Evolutionary conservation across 768 basidiomycete genomes (phyloP), one percentile per base, ranked within the genome.

Genomic region (Sporobolomyces phaffii): DNA sequence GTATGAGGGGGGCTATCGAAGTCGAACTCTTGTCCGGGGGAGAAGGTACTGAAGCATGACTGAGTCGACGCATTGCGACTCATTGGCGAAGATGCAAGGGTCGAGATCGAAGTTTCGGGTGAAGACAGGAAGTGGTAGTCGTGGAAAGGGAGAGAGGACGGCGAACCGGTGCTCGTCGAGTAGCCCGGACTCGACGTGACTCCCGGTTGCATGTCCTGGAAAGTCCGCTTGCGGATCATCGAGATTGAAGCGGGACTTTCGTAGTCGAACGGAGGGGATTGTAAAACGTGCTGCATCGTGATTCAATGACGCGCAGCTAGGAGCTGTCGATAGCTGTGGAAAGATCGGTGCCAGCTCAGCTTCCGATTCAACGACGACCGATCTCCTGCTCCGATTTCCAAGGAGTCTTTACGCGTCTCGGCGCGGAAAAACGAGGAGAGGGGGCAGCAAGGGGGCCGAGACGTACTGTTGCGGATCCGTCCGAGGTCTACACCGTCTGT

Each of bases 61-160:
- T 66, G 61, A 1, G 62, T 60, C 20, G 70, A 71, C 1, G 36
- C 47, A 48, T 62, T 64, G 0, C 60, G 64, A 8, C 50, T 51
- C 70, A 71, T 71, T 10, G 70, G 70, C 2, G 70, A 64, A 7
- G 70, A 67, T 34, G 59, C 59, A 52, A 60, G 7, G 36, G 61
- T 66, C 43, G 65, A 51, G 50, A 61, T 48, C 18, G 60, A 61
- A n/a, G 41, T 45, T 3, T 58, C 31, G 6, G 66, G 66, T 1
- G 66, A 62, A 5, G 66, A 68, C 11, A 63, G 66, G 33, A 44
- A 61, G 24, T 41, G 18, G 53, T 40, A 17, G 24, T 31, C 14
- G 11, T 3, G 26, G 22, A 62, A 43, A 26, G 61, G 24, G 26
- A 15, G 28, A 0, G 68, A 64, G 5, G 59, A 61, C 22, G 68